Evolutionary conservation across 441 rosid species (phyloP), one percentile per base, ranked within the genome.

Genomic region (Mallotus japonicus): DNA sequence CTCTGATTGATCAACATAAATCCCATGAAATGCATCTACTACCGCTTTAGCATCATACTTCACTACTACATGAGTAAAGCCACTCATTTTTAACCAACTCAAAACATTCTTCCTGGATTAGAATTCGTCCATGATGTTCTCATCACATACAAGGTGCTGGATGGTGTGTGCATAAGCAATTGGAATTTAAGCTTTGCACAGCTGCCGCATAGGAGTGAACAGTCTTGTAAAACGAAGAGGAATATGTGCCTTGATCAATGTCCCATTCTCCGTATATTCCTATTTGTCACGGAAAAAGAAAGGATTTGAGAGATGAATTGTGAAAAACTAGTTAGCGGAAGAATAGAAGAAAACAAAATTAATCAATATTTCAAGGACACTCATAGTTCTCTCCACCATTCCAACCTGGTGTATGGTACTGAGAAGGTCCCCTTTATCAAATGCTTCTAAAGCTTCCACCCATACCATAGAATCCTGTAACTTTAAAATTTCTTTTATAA

Each of bases 391-490:
- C 81, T 91, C 89, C 73, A 92, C 97, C 96, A 95, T 84, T 75
- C 99, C 97, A 66, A 91, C 95, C 70, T 84, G 85, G 80, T 95
- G 99, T 80, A 95, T 84, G 70, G 94, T 86, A 74, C 89, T 95
- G 24, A 95, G 88, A 75, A 92, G 97, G 78, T 90, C 94, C 17
- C 97, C 99, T 80, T 90, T 89, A 81, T 87, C 88, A 79, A 90
- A 95, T 44, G 99, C 96, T 73, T 92, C 78, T 72, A 88, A 84
- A 72, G 96, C 99, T 84, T 95, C 97, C 77, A 92, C 89, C 87
- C 91, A 86, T 69, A 92, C 94, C 99, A 95, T 95, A 69, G 96
- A 88, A 80, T 92, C 97, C 97, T 95, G 83, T 57, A 28, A 68
- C 49, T 75, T 6, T 56, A 34, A 76, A 58, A 17, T 24, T 47